A percentile compares a stretch with the other conserved stretches of the same genome.
phyloP scores from a whole-genome alignment of 2,329 filamentous ascomycete species.

The Pseudogymnoascus sp. region DNA sequence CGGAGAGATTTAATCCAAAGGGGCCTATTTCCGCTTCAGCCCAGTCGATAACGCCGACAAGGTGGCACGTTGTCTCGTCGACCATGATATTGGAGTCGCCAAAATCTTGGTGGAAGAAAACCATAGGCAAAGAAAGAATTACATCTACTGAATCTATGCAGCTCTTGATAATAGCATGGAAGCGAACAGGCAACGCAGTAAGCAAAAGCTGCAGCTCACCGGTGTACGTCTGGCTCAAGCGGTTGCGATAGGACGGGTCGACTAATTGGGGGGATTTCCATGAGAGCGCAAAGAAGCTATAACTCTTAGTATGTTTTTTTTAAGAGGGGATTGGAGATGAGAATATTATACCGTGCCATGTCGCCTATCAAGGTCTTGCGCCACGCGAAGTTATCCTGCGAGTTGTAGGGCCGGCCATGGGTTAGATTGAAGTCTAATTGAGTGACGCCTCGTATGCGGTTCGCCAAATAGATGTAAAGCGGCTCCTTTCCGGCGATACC shows the following conservation, averaged over 20 bases:
- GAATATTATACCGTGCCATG: constrained; percentile 21
- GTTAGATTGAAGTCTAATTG: constrained; percentile 33
- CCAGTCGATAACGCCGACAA: constrained; percentile 38
- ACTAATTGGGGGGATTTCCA: constrained; percentile 32
- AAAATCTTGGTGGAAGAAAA: constrained; percentile 35
- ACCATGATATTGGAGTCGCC: constrained; percentile 35
- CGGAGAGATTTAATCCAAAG: constrained; percentile 35
- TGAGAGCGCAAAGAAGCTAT: constrained; percentile 35
- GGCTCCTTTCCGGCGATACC: constrained; percentile 24
- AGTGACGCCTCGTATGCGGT: constrained; percentile 29
- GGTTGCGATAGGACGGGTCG: constrained; percentile 21
- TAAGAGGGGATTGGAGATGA: not conserved
- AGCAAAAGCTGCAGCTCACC: constrained; percentile 30
- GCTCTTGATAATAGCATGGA: constrained; percentile 28
- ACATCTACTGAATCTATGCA: constrained; percentile 27
- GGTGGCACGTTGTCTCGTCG: constrained; percentile 30
- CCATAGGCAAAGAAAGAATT: constrained; percentile 34
- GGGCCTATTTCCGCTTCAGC: constrained; percentile 34
- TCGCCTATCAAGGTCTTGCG: constrained; percentile 32
- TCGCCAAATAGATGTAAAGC: constrained; percentile 33
- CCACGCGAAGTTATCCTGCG: constrained; percentile 26
- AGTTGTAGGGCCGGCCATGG: constrained; percentile 31
- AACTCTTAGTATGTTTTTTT: not conserved
- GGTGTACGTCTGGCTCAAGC: constrained; percentile 24
- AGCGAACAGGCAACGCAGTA: constrained; percentile 29